Conservation (phyloP, 2,329 filamentous ascomycete genomes). For the Westerdykella sp. region DNA sequence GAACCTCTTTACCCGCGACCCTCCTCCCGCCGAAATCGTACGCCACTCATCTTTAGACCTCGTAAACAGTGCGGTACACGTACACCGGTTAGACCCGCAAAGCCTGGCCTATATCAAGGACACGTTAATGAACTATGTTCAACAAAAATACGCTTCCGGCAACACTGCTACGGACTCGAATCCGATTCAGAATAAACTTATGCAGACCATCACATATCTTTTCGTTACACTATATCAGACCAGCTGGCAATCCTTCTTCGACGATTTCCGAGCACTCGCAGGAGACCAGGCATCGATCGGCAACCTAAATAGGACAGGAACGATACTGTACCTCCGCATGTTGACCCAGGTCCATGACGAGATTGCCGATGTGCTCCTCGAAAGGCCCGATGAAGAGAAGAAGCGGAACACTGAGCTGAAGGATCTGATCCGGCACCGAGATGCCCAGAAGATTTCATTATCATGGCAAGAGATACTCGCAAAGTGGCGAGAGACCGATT, state of each 20-base stretch:
- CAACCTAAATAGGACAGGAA: conserved; percentile 66
- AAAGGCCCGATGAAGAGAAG: conserved; percentile 68
- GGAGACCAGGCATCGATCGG: conserved; percentile 50
- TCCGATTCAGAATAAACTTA: conserved; percentile 90
- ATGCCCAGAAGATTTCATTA: conserved; percentile 79
- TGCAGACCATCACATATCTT: conserved; percentile 89
- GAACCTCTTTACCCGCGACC: conserved; percentile 72
- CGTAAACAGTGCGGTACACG: conserved; percentile 84
- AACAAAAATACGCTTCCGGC: conserved; percentile 62
- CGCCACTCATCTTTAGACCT: conserved; percentile 87
- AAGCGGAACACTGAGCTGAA: conserved; percentile 87
- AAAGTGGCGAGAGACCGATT: conserved; percentile 61
- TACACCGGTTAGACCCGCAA: conserved; percentile 65
- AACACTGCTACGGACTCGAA: conserved; percentile 60
- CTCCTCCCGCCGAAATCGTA: conserved; percentile 72
- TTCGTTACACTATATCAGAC: conserved; percentile 82
- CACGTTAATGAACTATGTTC: conserved; percentile 73
- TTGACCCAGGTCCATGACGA: conserved; percentile 91
- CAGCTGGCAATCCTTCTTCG: conserved; percentile 84
- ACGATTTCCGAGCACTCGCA: conserved; percentile 78
- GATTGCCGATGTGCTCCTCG: conserved; percentile 86
- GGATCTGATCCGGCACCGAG: conserved; percentile 77
- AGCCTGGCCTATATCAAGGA: conserved; percentile 73
- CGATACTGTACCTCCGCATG: conserved; percentile 82
- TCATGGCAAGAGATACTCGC: conserved; percentile 90